A percentile compares a stretch with the other conserved stretches of the same genome.
These are phyloP conservation scores for Nymphaea colorata DNA, from an alignment of 164 flowering plant genomes.

Conservation along the genomic window DNA sequence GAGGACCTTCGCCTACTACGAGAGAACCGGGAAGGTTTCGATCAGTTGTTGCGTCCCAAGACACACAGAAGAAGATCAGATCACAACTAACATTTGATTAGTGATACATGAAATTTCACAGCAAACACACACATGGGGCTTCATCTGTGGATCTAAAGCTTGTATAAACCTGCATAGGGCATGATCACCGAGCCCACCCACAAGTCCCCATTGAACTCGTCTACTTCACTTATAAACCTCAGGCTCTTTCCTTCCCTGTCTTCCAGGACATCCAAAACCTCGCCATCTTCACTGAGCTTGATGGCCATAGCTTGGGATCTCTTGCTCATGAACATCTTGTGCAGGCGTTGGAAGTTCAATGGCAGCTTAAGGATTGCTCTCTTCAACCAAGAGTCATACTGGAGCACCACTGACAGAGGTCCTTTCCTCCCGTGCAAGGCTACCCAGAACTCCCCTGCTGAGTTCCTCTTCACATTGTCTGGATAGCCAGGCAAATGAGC, in stretches of 20 bases:
- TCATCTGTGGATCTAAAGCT: slow-evolving; percentile 2
- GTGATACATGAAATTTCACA: no score
- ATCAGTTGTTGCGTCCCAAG: no score
- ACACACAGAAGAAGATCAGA: no score
- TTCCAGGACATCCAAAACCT: slow-evolving; percentile 6
- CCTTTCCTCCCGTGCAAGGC: slow-evolving; percentile 5
- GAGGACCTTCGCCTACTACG: no score
- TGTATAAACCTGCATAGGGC: slow-evolving; percentile 6
- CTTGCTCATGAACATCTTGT: not conserved
- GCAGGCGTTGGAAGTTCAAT: not conserved
- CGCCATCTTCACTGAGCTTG: slow-evolving; percentile 6
- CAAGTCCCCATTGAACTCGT: slow-evolving; percentile 5
- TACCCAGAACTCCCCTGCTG: slow-evolving; percentile 18
- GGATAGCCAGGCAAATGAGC: slow-evolving; percentile 16
- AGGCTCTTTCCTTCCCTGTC: slow-evolving; percentile 6
- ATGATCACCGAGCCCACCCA: slow-evolving; percentile 7
- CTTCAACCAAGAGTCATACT: not conserved
- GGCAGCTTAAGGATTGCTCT: not conserved
- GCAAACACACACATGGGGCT: no score
- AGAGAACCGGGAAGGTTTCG: no score
- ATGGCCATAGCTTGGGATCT: slow-evolving; percentile 1
- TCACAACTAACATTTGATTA: no score
- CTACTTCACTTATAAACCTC: slow-evolving; percentile 2
- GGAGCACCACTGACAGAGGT: not conserved
- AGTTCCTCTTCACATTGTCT: slow-evolving; percentile 16